Base-by-base conservation (phyloP, 2,329 filamentous ascomycete species). In the Diaporthe amygdali region DNA sequence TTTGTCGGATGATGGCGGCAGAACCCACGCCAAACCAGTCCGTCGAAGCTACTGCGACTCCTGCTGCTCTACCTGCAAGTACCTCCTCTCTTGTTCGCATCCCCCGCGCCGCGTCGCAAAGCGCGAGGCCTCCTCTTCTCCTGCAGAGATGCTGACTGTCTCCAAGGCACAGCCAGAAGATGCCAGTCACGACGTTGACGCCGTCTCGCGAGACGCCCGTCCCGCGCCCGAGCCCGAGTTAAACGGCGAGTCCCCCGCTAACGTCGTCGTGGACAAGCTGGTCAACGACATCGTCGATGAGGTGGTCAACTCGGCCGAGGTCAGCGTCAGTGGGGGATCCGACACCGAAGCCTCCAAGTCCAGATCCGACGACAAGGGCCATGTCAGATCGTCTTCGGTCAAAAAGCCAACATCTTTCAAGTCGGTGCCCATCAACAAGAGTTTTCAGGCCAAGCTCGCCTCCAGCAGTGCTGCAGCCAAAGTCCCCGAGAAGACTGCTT, bases 351-450 rank as follows among this genome's bases (percentile, higher is more conserved):
- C 90, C 75, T 91, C 91, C 73, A 89, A 89, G 76, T 80, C 85
- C 71, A 88, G 88, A 78, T 81, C 81, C 72, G 88, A 85, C 71
- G 86, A 88, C 70, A 90, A 88, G 76, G 85, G 86, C 61, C 89
- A 94, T 79, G 83, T 83, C 72, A 90, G 89, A 71, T 85, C 85
- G 10, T 84, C 86, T 74, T 87, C 91, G 73, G 85, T 91, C 74
- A 95, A 93, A 86, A 96, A 94, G 81, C 91, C 91, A 25, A 84
- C 91, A 22, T 92, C 91, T 15, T 96, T 97, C 86, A 97, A 96
- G 82, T 90, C 94, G 22, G 92, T 96, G 59, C 95, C 93, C 6
- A 93, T 96, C 75, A 96, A 95, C 75, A 95, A 93, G 82, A 94
- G 90, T 52, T 97, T 96, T 78, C 86, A 96, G 44, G 90, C 89